phyloP scores from a whole-genome alignment of 495 filamentous ascomycete genomes.

The Annulohypoxylon nitens region DNA sequence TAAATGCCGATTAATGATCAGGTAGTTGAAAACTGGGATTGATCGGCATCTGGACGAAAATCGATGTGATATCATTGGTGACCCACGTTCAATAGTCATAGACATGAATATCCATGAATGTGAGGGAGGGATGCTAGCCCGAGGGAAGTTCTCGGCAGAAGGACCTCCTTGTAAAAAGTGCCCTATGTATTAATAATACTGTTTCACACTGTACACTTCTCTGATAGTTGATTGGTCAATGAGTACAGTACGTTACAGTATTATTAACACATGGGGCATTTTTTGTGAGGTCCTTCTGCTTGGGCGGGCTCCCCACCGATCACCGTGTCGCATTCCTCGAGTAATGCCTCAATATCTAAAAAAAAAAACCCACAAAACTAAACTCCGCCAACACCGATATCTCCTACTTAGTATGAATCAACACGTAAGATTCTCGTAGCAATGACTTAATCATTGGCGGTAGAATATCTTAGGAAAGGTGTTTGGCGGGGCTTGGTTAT shows the following conservation, averaged over 20 bases:
- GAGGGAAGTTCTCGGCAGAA: neutral
- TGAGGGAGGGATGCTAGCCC: neutral
- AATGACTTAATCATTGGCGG: neutral
- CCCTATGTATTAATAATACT: no score
- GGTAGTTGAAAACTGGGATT: neutral
- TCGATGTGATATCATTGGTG: neutral
- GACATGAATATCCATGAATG: neutral
- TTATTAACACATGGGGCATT: no score
- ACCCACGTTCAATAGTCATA: neutral
- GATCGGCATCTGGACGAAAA: neutral
- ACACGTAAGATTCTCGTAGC: neutral
- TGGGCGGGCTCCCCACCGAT: neutral
- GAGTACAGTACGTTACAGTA: no score
- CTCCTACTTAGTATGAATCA: neutral
- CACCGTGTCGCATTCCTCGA: neutral
- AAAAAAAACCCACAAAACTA: neutral
- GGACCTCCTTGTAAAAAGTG: no score
- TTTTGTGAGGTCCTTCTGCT: no score
- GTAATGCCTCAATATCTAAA: neutral
- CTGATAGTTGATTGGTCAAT: no score
- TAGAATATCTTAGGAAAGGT: neutral
- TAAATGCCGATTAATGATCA: conserved; percentile 2
- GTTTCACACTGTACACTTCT: no score
- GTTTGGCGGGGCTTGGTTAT: neutral
- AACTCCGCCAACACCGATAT: conserved; percentile 7